Evolutionary conservation across 371 early-diverging fungal genomes (phyloP).

Genomic region (Dichotomocladium elegans): DNA sequence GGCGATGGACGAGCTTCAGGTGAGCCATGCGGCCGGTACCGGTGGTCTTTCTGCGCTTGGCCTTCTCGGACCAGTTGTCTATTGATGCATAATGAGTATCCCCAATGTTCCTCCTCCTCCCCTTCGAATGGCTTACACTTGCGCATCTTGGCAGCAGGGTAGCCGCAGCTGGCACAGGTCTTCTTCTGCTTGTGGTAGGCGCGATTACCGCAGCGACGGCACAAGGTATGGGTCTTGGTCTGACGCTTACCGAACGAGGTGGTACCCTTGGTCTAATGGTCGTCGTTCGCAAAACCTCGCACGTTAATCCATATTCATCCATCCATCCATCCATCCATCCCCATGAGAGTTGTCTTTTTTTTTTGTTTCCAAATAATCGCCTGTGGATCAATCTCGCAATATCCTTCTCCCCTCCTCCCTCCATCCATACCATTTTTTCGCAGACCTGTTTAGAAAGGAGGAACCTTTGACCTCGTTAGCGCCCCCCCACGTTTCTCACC

Average conservation of each 20-base stretch:
- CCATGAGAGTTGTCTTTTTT: too few species aligned
- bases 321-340: slow-evolving; percentile 17
- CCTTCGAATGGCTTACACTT: slow-evolving; percentile 59
- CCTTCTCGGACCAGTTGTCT: slow-evolving; percentile 95
- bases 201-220: slow-evolving; percentile 96
- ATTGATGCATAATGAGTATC: background rate
- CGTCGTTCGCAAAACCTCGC: background rate
- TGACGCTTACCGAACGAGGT: slow-evolving; percentile 99
- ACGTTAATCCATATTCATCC: slow-evolving; percentile 2
- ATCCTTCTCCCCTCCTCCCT: background rate
- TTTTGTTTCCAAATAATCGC: too few species aligned
- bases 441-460: background rate
- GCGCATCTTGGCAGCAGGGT: slow-evolving; percentile 96
- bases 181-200: slow-evolving; percentile 99
- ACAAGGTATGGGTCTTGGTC: slow-evolving; percentile 98
- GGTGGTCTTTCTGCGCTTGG: slow-evolving; percentile 93
- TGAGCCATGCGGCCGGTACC: slow-evolving; percentile 97
- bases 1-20: slow-evolving; percentile 83
- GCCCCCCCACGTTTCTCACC: background rate
- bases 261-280: slow-evolving; percentile 94
- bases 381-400: background rate
- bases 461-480: background rate
- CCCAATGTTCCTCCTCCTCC: background rate
- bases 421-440: slow-evolving; percentile 1
- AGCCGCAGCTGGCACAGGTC: slow-evolving; percentile 98